Evolutionary conservation across 352 stramenopile species (phyloP), one percentile per base, ranked within the genome.

Genomic region (Phytophthora pisi): DNA sequence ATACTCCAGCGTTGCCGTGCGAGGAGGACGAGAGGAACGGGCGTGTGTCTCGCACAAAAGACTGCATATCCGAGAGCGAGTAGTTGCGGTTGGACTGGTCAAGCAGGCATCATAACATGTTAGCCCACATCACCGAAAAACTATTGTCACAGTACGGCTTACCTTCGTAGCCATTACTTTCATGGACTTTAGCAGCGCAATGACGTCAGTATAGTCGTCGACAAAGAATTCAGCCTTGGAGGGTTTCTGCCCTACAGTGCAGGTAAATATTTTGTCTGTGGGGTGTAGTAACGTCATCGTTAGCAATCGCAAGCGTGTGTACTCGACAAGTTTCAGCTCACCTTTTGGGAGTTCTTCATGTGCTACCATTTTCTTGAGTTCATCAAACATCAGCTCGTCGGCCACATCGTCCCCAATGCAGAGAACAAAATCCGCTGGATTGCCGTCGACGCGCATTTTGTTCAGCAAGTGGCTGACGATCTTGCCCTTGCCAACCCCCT

Each of bases 161-260:
- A 93, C 87, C 75, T 95, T 95, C 16, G 85, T 95, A 4, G 86
- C 81, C 10, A 90, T 71, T 4, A 92, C 75, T 46, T 85, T 91
- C 3, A 95, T 64, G 10, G 81, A 89, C 69, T 89, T 91, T 26
- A 99, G 72, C 11, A 99, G 67, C 45, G 95, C 84, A 46, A 98
- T 94, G 1, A 99, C 97, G 64, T 98, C 96, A 3, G 91, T 92
- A 45, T 98, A 91, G 64, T 99, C 96, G 54, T 99, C 95, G 15
- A 99, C 68, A 66, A 97, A 99, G 65, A 96, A 98, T 26, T 97
- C 85, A 2, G 98, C 98, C 55, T 97, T 96, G 31, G 93, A 98
- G 5, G 97, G 97, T 70, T 99, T 99, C 70, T 99, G 98, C 2
- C 98, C 98, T 11, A 99, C 97, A 0, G 97, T 99, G 66, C 91